phyloP scores from a whole-genome alignment of 495 filamentous ascomycete species.

The Daldinia vernicosa region DNA sequence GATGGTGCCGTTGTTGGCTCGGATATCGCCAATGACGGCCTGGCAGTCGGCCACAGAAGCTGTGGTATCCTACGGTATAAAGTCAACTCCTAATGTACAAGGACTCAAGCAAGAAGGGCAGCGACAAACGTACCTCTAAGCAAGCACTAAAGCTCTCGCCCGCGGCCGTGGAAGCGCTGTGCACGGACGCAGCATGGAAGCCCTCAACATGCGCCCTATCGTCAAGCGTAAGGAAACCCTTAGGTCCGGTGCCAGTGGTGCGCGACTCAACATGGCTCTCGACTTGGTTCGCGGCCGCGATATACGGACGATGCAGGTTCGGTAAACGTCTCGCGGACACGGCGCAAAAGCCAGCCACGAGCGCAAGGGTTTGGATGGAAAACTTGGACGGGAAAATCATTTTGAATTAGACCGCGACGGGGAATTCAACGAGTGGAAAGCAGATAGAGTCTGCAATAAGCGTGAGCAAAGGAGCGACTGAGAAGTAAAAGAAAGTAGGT shows the following conservation, averaged over 20 bases:
- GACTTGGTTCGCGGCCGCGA: not conserved
- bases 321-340: slow-evolving; percentile 3
- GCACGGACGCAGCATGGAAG: not conserved
- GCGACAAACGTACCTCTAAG: not conserved
- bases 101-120: not conserved
- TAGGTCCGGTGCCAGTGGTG: slow-evolving; percentile 13
- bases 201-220: not conserved
- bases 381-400: not conserved
- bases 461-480: not conserved
- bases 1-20: not conserved
- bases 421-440: not conserved
- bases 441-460: not conserved
- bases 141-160: not conserved
- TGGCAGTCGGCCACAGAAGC: not conserved
- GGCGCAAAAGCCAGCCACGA: slow-evolving; percentile 1
- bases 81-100: not conserved
- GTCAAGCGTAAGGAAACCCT: slow-evolving; percentile 8
- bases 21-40: slow-evolving; percentile 8
- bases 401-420: not conserved
- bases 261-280: not conserved
- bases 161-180: not conserved
- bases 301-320: slow-evolving; percentile 10
- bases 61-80: not conserved
- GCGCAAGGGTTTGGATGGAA: not conserved
- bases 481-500: not conserved